Evolutionary conservation across 352 stramenopile species (phyloP), one percentile per base, ranked within the genome.

Genomic region (Globisporangium emineosum): DNA sequence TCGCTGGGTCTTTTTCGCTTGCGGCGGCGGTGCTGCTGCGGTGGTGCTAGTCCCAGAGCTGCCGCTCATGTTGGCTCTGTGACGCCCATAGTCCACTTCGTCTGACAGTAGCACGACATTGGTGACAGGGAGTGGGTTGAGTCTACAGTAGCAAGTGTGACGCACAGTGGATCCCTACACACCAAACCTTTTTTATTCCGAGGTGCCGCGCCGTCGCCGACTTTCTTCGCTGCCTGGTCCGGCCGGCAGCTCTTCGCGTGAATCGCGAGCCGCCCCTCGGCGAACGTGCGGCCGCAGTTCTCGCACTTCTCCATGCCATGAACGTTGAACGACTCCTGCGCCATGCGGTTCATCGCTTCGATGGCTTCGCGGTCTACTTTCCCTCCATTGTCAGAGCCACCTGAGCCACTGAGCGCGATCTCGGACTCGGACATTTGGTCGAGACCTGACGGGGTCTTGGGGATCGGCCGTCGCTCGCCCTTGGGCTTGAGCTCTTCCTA

Each of bases 281-380:
- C 81, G 59, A 94, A 94, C 2, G 79, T 92, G 32, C 85, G 73
- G 0, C 83, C 81, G 57, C 85, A 94, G 66, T 77, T 80, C 21
- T 89, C 79, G 54, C 85, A 94, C 43, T 81, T 89, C 63, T 94
- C 85, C 83, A 92, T 91, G 6, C 82, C 79, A 52, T 91, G 79
- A 45, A 79, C 72, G 29, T 90, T 90, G 57, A 84, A 94, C 13
- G 79, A 68, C 60, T 92, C 81, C 65, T 86, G 75, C 0, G 83
- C 81, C 0, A 76, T 77, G 37, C 75, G 71, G 49, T 92, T 94
- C 17, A 90, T 70, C 12, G 83, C 83, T 59, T 92, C 85, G 12
- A 94, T 35, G 60, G 81, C 81, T 25, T 91, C 76, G 2, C 79
- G 76, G 21, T 76, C 76, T 51, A 87, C 74, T 52, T 70, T 66